Conservation (phyloP, 1,139 yeast genomes). For the Saccharomycopsis hybrid region DNA sequence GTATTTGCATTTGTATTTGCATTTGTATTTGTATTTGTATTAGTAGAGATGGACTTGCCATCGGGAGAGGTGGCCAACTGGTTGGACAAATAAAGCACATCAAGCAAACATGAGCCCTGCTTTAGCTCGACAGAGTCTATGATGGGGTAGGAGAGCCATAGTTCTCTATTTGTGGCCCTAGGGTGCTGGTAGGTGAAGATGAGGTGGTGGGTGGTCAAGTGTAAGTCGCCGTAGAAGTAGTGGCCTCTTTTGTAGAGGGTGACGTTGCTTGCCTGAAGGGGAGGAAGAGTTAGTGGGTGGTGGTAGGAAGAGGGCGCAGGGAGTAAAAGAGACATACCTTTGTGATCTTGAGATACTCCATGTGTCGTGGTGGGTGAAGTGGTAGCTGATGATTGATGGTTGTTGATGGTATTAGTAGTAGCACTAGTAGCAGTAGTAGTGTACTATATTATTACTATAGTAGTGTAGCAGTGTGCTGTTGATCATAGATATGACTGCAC, state of each 20-base stretch:
- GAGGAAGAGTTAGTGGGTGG: background rate
- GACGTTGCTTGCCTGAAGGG: constrained; percentile 52
- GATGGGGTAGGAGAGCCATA: constrained; percentile 92
- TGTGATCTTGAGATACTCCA: constrained; percentile 55
- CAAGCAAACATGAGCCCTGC: constrained; percentile 31
- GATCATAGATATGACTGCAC: too few species aligned
- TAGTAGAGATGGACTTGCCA: too few species aligned
- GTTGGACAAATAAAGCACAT: constrained; percentile 13
- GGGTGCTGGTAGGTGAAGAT: constrained; percentile 51
- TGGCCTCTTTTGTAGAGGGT: constrained; percentile 65
- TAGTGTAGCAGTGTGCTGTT: too few species aligned
- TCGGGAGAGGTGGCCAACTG: background rate
- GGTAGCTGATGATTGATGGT: background rate
- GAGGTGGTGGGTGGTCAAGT: constrained; percentile 79
- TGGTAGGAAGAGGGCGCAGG: background rate
- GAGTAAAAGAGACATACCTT: constrained; percentile 28
- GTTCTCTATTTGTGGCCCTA: constrained; percentile 48
- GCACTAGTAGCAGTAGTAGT: too few species aligned
- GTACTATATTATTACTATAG: too few species aligned
- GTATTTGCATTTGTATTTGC: constrained; percentile 7
- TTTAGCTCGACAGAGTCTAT: constrained; percentile 62
- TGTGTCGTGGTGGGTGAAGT: constrained; percentile 22
- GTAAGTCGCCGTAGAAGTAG: constrained; percentile 59
- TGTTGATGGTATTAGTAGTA: background rate
- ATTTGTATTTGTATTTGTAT: constrained; percentile 8